Percentiles rank a stretch among this genome's conserved stretches.
Evolutionary conservation across 2,329 filamentous ascomycete species (phyloP).

Genomic region (Trichoderma breve): DNA sequence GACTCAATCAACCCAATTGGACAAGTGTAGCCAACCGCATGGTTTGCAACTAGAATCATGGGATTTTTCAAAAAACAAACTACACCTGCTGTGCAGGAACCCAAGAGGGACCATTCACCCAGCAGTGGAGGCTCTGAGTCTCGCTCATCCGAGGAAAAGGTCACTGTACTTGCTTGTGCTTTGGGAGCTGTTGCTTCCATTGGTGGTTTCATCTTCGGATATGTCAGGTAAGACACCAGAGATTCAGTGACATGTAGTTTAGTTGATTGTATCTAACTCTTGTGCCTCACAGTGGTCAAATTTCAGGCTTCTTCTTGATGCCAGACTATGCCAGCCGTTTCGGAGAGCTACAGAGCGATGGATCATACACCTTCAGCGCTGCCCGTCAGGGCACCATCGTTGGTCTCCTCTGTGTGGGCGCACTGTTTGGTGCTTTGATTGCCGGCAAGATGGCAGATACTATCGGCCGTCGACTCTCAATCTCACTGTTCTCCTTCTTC

Average conservation of each 20-base stretch:
- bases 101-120: background rate
- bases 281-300: constrained; percentile 2
- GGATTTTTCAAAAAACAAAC: constrained; percentile 1
- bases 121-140: background rate
- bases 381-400: constrained; percentile 13
- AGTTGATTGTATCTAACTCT: background rate
- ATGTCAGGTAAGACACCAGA: constrained; percentile 10
- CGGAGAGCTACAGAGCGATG: constrained; percentile 13
- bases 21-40: background rate
- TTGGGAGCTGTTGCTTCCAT: constrained; percentile 11
- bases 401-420: background rate
- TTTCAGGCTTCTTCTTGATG: constrained; percentile 18
- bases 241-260: background rate
- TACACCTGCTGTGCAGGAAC: background rate
- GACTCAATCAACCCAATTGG: background rate
- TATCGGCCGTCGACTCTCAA: constrained; percentile 13
- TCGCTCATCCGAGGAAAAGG: background rate
- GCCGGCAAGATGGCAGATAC: constrained; percentile 12
- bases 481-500: constrained; percentile 11
- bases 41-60: constrained; percentile 5
- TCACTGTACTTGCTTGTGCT: constrained; percentile 10
- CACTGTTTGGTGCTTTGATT: constrained; percentile 4
- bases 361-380: constrained; percentile 11
- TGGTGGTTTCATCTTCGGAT: constrained; percentile 15
- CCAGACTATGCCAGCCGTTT: constrained; percentile 10